A percentile compares a stretch with the other conserved stretches of the same genome.
phyloP scores from a whole-genome alignment of 2,329 filamentous ascomycete species.

The Sarocladium strictum region DNA sequence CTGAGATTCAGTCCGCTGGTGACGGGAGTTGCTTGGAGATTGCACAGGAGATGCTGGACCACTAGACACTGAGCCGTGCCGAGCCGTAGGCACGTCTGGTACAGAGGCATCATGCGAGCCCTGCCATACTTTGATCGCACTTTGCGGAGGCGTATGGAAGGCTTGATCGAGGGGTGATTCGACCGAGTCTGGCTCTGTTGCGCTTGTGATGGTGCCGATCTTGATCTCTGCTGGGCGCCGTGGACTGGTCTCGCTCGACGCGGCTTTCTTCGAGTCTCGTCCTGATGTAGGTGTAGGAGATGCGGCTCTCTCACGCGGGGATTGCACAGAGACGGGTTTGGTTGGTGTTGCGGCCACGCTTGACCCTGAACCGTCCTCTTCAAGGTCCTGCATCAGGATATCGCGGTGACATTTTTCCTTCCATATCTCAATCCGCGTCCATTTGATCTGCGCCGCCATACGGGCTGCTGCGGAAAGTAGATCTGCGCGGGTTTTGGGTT shows the following conservation, averaged over 20 bases:
- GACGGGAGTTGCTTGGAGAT: constrained; percentile 18
- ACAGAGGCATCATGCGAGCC: constrained; percentile 20
- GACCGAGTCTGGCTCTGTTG: background rate
- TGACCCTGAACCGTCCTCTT: constrained; percentile 55
- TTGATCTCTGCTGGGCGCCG: constrained; percentile 20
- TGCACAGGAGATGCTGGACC: constrained; percentile 21
- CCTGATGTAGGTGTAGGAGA: constrained; percentile 21
- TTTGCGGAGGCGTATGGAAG: constrained; percentile 25
- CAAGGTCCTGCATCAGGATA: constrained; percentile 77
- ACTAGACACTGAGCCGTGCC: constrained; percentile 27
- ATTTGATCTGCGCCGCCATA: constrained; percentile 83
- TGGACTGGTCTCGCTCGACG: constrained; percentile 20
- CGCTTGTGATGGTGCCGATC: background rate
- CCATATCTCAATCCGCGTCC: constrained; percentile 93
- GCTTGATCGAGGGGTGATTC: constrained; percentile 22
- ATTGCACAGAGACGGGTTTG: constrained; percentile 19
- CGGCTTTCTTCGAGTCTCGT: constrained; percentile 22
- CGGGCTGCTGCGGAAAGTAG: constrained; percentile 79
- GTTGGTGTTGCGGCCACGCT: constrained; percentile 17
- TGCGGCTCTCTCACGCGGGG: constrained; percentile 18
- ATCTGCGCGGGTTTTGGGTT: constrained; percentile 81
- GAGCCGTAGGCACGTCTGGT: constrained; percentile 17
- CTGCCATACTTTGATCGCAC: constrained; percentile 17
- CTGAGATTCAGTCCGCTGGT: constrained; percentile 14
- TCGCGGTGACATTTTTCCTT: constrained; percentile 85